Base-by-base conservation (phyloP, 148 eudicot species). In the Dianthus caryophyllus region DNA sequence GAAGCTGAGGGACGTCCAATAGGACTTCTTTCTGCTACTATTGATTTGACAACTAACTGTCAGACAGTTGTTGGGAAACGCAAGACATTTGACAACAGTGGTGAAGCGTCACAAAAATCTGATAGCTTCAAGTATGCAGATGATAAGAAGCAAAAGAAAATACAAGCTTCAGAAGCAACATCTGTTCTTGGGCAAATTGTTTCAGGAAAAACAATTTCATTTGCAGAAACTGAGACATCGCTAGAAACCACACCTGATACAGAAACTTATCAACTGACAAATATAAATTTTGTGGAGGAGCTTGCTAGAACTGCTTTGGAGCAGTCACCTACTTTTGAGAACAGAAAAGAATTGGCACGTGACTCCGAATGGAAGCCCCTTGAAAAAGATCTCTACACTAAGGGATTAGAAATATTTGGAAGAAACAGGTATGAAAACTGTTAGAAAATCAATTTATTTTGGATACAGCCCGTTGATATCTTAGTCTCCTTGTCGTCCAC, bases 391-490 rank as follows among this genome's bases (percentile, higher is more conserved):
- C 73, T 94, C 54, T 86, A 77, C 75, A 16, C 75, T 70, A 90
- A 94, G 81, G 98, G 98, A 50, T 43, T 90, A 54, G 92, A 94
- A 73, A 90, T 94, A 30, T 94, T 89, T 78, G 98, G 98, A 30
- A 87, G 81, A 84, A 88, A 88, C 80, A 94, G 98, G 98, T 87
- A 81, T 14, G 41, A 24, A 24, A 48, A 53, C 51, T 44, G 26
- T 56, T 48, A 18, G 10, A 63, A 62, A 36, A 18, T 21, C 33
- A 61, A 33, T 33, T 7, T 33, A 33, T 33, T 33, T 33, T 33
- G 38, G 38, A 26, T 4, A 55, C 60, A 26, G 36, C 27, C 60
- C 36, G 14, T 16, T 24, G 60, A 2, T 55, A 27, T 26, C 27
- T 25, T 55, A 36, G n/a, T 12, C 5, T 30, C 60, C 33, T n/a